phyloP scores from a whole-genome alignment of 2,329 filamentous ascomycete species.

The Trichoderma citrinoviride region DNA sequence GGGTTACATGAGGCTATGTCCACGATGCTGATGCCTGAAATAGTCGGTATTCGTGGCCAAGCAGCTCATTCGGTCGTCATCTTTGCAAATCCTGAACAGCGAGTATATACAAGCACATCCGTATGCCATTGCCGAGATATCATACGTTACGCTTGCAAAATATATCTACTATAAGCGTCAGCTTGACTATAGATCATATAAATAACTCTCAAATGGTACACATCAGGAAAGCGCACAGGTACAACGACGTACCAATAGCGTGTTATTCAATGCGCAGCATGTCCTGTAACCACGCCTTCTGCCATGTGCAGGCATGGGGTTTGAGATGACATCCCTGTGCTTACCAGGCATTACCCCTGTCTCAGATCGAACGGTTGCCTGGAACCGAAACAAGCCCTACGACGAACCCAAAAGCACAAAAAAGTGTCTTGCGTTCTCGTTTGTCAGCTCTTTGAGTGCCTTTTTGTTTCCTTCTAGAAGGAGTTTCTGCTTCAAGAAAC shows the following conservation, averaged over 20 bases:
- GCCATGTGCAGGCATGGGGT: background rate
- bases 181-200: too few relatives aligned
- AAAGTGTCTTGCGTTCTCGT: too few relatives aligned
- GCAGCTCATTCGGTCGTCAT: too few relatives aligned
- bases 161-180: background rate
- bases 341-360: constrained; percentile 5
- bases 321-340: constrained; percentile 11
- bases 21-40: background rate
- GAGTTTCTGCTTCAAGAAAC: too few relatives aligned
- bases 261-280: background rate
- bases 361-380: constrained; percentile 1
- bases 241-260: background rate
- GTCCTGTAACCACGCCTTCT: background rate
- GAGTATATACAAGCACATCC: background rate
- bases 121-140: background rate
- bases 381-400: background rate
- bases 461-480: background rate
- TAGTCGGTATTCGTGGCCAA: background rate
- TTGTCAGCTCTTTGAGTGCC: too few relatives aligned
- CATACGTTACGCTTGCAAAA: background rate
- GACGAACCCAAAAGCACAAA: background rate
- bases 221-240: background rate
- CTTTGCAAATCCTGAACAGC: too few relatives aligned
- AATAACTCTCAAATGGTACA: too few relatives aligned
- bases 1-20: background rate